Evolutionary conservation across 108 stramenopile genomes (phyloP).

Genomic region (Aurantiochytrium sp.): DNA sequence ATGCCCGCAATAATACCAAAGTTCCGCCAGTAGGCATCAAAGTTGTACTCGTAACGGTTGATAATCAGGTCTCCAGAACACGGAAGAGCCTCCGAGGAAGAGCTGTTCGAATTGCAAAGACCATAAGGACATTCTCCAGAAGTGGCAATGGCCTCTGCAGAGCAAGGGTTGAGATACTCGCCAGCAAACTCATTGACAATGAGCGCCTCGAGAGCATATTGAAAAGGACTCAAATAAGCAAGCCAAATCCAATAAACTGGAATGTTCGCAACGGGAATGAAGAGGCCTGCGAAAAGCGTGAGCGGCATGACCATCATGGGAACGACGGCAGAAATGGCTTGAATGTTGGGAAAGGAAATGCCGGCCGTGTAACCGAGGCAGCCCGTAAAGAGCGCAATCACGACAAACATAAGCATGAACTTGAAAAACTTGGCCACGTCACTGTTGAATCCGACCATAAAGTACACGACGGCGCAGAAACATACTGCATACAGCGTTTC

Average conservation of each 20-base stretch:
- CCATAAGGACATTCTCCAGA: background rate
- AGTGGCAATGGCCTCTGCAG: background rate
- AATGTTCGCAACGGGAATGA: conserved; percentile 11
- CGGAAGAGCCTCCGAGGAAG: background rate
- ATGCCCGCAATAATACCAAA: background rate
- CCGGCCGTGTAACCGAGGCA: background rate
- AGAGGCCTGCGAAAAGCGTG: background rate
- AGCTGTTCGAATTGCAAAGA: background rate
- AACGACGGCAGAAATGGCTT: background rate
- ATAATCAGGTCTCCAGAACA: background rate
- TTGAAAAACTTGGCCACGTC: background rate
- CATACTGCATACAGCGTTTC: background rate
- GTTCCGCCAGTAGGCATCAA: background rate
- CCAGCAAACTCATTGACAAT: conserved; percentile 8
- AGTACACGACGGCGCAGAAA: background rate
- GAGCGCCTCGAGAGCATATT: conserved; percentile 4
- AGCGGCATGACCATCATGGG: conserved; percentile 19
- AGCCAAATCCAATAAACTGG: background rate
- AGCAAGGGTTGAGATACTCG: background rate
- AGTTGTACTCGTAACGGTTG: background rate
- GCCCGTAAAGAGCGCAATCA: background rate
- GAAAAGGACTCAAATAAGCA: background rate
- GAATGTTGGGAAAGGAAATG: background rate
- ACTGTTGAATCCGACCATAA: background rate
- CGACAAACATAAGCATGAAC: background rate